These are phyloP conservation scores for Coix lacrymajobi DNA, from an alignment of 176 grass and related monocot genomes.

Conservation along the genomic window DNA sequence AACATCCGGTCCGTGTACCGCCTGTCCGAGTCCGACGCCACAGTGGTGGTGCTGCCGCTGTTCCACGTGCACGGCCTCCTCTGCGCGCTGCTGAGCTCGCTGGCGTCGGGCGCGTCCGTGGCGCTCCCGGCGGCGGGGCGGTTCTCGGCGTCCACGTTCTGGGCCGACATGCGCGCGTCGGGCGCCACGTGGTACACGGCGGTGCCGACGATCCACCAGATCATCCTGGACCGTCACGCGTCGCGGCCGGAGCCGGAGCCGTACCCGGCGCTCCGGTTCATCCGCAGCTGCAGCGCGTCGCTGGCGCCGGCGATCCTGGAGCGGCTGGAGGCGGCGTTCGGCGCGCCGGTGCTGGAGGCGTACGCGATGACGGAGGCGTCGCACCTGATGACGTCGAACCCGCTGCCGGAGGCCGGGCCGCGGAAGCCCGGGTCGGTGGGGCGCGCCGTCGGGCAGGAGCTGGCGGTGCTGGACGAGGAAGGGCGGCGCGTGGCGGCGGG, in stretches of 20 bases:
- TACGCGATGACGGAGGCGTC: slow-evolving; percentile 97
- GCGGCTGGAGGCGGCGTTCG: slow-evolving; percentile 58
- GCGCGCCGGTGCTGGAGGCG: slow-evolving; percentile 74
- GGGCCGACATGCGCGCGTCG: slow-evolving; percentile 62
- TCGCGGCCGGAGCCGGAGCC: slow-evolving; percentile 18
- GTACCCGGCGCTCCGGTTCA: slow-evolving; percentile 66
- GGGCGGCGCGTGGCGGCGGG: background rate
- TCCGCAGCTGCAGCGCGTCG: slow-evolving; percentile 94
- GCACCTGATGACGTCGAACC: slow-evolving; percentile 86
- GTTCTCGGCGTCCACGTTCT: slow-evolving; percentile 88
- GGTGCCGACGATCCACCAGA: slow-evolving; percentile 93
- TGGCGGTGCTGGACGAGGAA: slow-evolving; percentile 61
- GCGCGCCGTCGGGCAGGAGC: slow-evolving; percentile 59
- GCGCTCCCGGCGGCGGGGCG: slow-evolving; percentile 52
- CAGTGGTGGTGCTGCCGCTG: slow-evolving; percentile 71
- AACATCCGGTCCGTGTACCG: slow-evolving; percentile 76
- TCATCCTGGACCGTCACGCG: slow-evolving; percentile 74
- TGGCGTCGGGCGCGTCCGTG: slow-evolving; percentile 57
- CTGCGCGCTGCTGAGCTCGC: slow-evolving; percentile 54
- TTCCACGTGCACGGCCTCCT: slow-evolving; percentile 95
- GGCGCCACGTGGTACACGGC: slow-evolving; percentile 90
- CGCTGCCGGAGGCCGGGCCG: slow-evolving; percentile 52
- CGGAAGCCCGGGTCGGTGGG: slow-evolving; percentile 65
- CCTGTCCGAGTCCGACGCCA: slow-evolving; percentile 53
- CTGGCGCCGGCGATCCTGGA: slow-evolving; percentile 71